Evolutionary conservation across 1,284 basidiomycete species (phyloP).

Genomic region (Xerocomus nothofagi): DNA sequence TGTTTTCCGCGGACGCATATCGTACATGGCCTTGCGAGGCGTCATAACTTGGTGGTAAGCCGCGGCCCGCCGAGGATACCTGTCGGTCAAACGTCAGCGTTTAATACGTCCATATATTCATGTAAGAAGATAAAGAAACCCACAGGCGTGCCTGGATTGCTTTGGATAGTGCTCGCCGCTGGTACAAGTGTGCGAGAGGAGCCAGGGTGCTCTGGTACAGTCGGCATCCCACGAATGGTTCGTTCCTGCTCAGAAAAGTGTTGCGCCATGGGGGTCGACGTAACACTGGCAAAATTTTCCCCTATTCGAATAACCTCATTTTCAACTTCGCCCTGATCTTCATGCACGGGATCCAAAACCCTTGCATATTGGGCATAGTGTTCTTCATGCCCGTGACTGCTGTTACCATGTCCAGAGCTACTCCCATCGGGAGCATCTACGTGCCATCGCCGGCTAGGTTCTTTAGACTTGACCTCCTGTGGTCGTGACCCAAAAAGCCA

Average conservation of each 20-base stretch:
- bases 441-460: conserved; percentile 25
- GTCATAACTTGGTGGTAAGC: conserved; percentile 28
- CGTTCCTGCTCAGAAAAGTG: conserved; percentile 12
- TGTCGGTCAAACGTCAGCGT: conserved; percentile 4
- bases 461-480: conserved; percentile 22
- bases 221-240: conserved; percentile 1
- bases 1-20: conserved; percentile 10
- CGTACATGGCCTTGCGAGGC: conserved; percentile 10
- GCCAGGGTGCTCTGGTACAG: conserved; percentile 3
- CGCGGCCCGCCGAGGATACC: conserved; percentile 11
- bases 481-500: conserved; percentile 27
- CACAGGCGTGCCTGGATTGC: conserved; percentile 15
- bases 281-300: conserved; percentile 12
- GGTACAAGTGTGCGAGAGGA: conserved; percentile 2
- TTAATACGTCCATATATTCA: background rate
- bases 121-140: conserved; percentile 8
- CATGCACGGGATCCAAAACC: conserved; percentile 11
- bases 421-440: conserved; percentile 27
- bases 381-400: conserved; percentile 7
- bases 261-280: conserved; percentile 17
- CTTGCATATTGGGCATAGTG: background rate
- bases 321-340: conserved; percentile 12
- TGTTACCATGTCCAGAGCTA: conserved; percentile 24
- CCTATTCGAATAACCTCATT: conserved; percentile 26
- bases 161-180: background rate